These are phyloP conservation scores for Mentha longifolia DNA, from an alignment of 257 asterid genomes.

Conservation along the genomic window DNA sequence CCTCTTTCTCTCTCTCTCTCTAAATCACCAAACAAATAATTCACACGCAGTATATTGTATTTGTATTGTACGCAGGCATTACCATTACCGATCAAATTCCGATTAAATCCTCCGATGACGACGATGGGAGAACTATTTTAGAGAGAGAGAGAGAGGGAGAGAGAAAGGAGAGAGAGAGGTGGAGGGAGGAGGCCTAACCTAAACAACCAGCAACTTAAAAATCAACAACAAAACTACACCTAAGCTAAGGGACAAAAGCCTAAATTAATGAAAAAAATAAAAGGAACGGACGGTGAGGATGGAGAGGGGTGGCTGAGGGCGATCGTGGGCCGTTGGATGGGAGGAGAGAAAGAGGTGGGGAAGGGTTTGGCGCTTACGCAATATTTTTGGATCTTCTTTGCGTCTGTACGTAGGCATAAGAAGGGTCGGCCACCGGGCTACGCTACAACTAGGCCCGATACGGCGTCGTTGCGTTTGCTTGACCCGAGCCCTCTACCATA, in stretches of 20 bases:
- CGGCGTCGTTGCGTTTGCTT: constrained; percentile 49
- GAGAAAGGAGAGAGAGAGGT: not conserved
- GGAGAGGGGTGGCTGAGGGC: constrained; percentile 47
- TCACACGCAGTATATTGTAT: too few species aligned
- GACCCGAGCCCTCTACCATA: not conserved
- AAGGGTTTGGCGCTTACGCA: constrained; percentile 77
- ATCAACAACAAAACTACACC: constrained; percentile 59
- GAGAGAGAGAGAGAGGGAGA: constrained; percentile 35
- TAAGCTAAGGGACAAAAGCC: constrained; percentile 43
- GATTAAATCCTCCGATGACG: constrained; percentile 46
- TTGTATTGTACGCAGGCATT: constrained; percentile 23
- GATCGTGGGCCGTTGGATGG: constrained; percentile 50
- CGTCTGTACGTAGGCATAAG: constrained; percentile 62
- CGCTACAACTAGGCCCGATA: constrained; percentile 36
- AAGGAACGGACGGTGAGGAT: constrained; percentile 44
- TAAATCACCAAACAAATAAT: too few species aligned
- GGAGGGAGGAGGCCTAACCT: constrained; percentile 57
- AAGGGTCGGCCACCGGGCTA: constrained; percentile 66
- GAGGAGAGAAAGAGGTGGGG: constrained; percentile 21
- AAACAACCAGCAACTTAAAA: constrained; percentile 84
- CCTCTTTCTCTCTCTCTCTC: not conserved
- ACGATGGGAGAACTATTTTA: constrained; percentile 27
- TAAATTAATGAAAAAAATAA: constrained; percentile 37
- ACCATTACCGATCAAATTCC: constrained; percentile 38
- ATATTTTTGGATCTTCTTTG: constrained; percentile 64